Percentiles rank a stretch among this genome's conserved stretches.
These are phyloP conservation scores for Rhododendron henanense DNA, from an alignment of 148 eudicot species.

Conservation along the genomic window DNA sequence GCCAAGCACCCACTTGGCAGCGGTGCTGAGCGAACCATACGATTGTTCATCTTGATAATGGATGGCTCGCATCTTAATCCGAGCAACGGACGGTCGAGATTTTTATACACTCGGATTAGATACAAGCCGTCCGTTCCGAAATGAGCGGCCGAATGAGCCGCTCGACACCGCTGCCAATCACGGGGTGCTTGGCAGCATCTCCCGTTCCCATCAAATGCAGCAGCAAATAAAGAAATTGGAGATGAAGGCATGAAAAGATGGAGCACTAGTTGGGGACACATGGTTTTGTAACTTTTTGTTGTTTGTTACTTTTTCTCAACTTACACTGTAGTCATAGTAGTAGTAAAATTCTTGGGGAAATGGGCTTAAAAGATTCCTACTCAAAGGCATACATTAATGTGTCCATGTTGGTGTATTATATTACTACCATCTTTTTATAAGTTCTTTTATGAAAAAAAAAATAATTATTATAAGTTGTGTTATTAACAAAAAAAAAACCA, in stretches of 20 bases:
- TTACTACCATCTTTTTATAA: not conserved
- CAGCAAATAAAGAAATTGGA: slow-evolving; percentile 1
- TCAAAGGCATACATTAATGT: not conserved
- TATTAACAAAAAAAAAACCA: not conserved
- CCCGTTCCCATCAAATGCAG: not conserved
- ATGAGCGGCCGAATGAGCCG: no score
- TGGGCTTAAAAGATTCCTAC: slow-evolving; percentile 24
- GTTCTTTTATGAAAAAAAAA: not conserved
- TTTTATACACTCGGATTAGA: no score
- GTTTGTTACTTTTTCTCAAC: slow-evolving; percentile 18
- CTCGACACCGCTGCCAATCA: no score
- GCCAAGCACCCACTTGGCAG: no score
- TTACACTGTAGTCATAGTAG: slow-evolving; percentile 6
- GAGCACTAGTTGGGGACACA: slow-evolving; percentile 54
- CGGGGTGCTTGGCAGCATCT: no score
- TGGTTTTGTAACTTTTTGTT: slow-evolving; percentile 35
- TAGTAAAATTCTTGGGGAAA: slow-evolving; percentile 22
- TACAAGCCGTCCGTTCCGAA: no score
- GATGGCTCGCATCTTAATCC: no score
- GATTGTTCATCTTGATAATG: no score
- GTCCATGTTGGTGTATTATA: not conserved
- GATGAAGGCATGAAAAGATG: slow-evolving; percentile 37
- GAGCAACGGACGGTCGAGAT: no score
- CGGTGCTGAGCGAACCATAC: no score
- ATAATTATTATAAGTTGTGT: not conserved